Evolutionary conservation across 2,329 filamentous ascomycete species (phyloP).

Genomic region (Hypomyces rosellus): DNA sequence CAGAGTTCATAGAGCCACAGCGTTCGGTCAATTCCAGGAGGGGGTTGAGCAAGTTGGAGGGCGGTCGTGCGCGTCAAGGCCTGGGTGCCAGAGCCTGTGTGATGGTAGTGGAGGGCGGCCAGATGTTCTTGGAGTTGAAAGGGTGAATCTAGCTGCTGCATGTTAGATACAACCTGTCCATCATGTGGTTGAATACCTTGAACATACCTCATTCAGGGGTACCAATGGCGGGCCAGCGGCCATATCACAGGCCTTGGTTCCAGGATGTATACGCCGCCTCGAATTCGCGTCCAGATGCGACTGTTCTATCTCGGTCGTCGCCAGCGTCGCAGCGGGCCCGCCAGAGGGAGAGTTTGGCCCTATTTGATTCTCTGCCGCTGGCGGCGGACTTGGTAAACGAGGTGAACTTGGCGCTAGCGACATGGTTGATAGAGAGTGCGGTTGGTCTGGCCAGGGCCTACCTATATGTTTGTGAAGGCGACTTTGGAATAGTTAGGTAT

Average conservation of each 20-base stretch:
- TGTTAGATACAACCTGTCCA: constrained; percentile 11
- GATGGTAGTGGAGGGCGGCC: constrained; percentile 80
- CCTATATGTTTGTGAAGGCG: too few relatives aligned
- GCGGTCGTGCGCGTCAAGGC: constrained; percentile 75
- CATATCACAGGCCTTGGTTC: constrained; percentile 90
- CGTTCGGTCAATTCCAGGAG: constrained; percentile 73
- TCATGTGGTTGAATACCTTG: neutral
- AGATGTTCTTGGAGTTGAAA: constrained; percentile 98
- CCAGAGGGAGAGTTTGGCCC: constrained; percentile 69
- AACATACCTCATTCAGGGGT: constrained; percentile 68
- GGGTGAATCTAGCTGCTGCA: constrained; percentile 77
- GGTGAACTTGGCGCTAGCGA: constrained; percentile 70
- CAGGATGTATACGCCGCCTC: constrained; percentile 80
- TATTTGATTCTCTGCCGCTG: constrained; percentile 90
- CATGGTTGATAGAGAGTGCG: constrained; percentile 33
- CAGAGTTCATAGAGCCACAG: constrained; percentile 98
- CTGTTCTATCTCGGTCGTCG: constrained; percentile 57
- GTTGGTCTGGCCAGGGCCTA: neutral
- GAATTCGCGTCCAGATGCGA: constrained; percentile 65
- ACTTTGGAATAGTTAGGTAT: too few relatives aligned
- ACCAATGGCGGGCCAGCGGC: constrained; percentile 83
- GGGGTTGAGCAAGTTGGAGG: constrained; percentile 68
- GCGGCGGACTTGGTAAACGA: constrained; percentile 88
- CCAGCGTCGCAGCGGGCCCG: constrained; percentile 46
- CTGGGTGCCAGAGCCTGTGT: constrained; percentile 60